phyloP scores from a whole-genome alignment of 495 filamentous ascomycete species.

The Lasiosphaeria hispida region DNA sequence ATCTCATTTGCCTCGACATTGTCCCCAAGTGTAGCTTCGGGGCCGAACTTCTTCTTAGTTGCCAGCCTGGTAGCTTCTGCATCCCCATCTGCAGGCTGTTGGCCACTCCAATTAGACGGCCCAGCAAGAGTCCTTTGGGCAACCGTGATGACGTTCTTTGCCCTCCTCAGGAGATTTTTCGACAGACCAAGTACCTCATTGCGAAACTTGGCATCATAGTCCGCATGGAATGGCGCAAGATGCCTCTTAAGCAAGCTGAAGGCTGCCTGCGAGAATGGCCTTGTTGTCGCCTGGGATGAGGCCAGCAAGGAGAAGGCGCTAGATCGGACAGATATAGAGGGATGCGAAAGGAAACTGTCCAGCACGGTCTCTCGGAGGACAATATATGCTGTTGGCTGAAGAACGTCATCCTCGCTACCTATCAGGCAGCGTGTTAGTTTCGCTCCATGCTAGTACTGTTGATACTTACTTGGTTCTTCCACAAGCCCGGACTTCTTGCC shows the following conservation, averaged over 20 bases:
- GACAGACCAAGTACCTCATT: conserved; percentile 69
- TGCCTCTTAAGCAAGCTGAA: conserved; percentile 59
- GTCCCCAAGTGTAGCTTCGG: conserved; percentile 23
- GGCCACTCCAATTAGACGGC: neutral
- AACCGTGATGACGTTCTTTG: conserved; percentile 51
- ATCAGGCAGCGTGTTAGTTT: neutral
- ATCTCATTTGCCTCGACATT: conserved; percentile 23
- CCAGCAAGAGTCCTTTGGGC: conserved; percentile 33
- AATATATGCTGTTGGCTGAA: conserved; percentile 27
- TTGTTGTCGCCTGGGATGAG: conserved; percentile 64
- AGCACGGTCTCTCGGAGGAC: conserved; percentile 43
- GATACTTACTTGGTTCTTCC: conserved; percentile 63
- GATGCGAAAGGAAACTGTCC: conserved; percentile 58
- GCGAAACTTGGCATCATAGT: conserved; percentile 79
- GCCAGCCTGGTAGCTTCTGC: neutral
- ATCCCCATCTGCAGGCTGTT: neutral
- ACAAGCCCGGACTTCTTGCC: conserved; percentile 78
- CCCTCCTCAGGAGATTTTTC: conserved; percentile 64
- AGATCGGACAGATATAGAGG: conserved; percentile 61
- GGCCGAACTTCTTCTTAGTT: conserved; percentile 25
- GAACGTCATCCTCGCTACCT: conserved; percentile 12
- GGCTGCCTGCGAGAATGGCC: conserved; percentile 60
- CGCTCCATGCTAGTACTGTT: neutral
- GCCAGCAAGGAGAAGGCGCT: conserved; percentile 74
- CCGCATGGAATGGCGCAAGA: conserved; percentile 68